These are phyloP conservation scores for Phytophthora aleatoria DNA, from an alignment of 352 stramenopile species.

Conservation along the genomic window DNA sequence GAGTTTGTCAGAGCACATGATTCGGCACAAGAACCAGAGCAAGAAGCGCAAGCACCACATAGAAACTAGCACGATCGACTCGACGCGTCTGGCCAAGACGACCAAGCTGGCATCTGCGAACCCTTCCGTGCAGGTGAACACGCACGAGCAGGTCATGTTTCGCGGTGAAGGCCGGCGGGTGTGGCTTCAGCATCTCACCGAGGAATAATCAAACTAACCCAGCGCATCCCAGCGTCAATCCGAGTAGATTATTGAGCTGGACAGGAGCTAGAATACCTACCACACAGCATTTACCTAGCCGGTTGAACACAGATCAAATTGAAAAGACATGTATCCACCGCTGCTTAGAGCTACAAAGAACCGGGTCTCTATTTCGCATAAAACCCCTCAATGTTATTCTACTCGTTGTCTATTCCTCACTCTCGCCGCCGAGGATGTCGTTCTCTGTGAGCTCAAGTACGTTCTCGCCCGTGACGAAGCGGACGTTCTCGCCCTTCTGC, in stretches of 20 bases:
- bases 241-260: not conserved
- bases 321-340: not conserved
- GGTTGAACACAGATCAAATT: conserved; percentile 15
- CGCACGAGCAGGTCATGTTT: conserved; percentile 87
- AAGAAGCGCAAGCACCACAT: conserved; percentile 89
- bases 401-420: conserved; percentile 29
- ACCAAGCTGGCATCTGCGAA: conserved; percentile 85
- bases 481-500: conserved; percentile 73
- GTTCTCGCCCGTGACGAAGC: conserved; percentile 75
- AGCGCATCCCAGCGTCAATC: not conserved
- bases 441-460: conserved; percentile 85
- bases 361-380: conserved; percentile 13
- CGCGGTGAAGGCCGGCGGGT: conserved; percentile 68
- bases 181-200: conserved; percentile 78
- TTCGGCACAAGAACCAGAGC: conserved; percentile 84
- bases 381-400: conserved; percentile 11
- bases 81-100: conserved; percentile 77
- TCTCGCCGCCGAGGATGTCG: conserved; percentile 61
- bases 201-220: conserved; percentile 35
- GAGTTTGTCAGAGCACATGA: conserved; percentile 78
- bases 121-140: conserved; percentile 88
- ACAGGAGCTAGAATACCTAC: conserved; percentile 19
- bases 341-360: not conserved
- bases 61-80: conserved; percentile 80
- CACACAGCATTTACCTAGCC: conserved; percentile 11